Percentiles rank a stretch among this genome's conserved stretches.
Conservation (phyloP, 345 rosid species). For the Euclidium syriacum region DNA sequence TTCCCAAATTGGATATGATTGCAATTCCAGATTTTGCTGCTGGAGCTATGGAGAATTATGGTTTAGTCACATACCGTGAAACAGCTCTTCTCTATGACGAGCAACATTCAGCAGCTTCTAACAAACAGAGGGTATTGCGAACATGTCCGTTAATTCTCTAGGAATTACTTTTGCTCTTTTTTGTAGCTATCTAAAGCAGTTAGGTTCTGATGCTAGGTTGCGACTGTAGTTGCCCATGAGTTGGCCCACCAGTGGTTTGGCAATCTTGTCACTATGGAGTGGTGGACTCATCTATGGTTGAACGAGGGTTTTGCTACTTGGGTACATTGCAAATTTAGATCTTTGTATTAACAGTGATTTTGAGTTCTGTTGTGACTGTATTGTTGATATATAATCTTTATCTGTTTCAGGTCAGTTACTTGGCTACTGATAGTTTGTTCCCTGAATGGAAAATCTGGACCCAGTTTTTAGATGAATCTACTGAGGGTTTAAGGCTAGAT, state of each 20-base stretch:
- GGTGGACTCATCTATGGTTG: conserved; percentile 99
- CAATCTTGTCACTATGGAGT: conserved; percentile 98
- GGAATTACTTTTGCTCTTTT: neutral
- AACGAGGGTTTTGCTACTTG: conserved; percentile 99
- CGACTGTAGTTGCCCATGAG: conserved; percentile 96
- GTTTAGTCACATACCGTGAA: conserved; percentile 92
- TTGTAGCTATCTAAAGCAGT: neutral
- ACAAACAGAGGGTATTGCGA: conserved; percentile 77
- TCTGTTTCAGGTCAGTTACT: conserved; percentile 82
- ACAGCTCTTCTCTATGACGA: conserved; percentile 89
- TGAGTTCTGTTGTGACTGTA: neutral
- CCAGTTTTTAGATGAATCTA: conserved; percentile 88
- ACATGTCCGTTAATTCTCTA: conserved; percentile 5
- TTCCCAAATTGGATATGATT: conserved; percentile 94
- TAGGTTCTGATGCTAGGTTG: conserved; percentile 51
- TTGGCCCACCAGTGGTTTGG: conserved; percentile 99
- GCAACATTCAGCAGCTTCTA: conserved; percentile 92
- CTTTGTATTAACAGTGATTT: conserved; percentile 1
- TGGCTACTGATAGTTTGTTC: conserved; percentile 84
- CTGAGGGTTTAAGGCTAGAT: conserved; percentile 82
- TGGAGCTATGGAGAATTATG: conserved; percentile 99
- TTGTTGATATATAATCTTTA: conserved; percentile 9
- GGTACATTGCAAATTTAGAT: conserved; percentile 44
- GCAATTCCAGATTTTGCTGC: conserved; percentile 98
- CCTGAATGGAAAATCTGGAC: conserved; percentile 99